phyloP scores from a whole-genome alignment of 2,329 filamentous ascomycete species.

The Aspergillus sojae region DNA sequence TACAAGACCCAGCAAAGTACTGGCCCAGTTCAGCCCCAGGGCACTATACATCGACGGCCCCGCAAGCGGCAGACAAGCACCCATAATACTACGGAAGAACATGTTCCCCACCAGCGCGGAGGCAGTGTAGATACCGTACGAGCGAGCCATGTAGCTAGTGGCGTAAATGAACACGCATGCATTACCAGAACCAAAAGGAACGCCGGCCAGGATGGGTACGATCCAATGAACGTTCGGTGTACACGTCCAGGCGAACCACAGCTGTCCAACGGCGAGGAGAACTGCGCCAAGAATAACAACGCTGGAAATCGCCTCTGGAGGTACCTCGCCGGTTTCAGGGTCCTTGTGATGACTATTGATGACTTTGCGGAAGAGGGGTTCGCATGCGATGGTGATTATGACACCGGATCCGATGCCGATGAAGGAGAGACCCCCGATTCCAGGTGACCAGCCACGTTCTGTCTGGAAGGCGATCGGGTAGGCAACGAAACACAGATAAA shows the following conservation, averaged over 20 bases:
- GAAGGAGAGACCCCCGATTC: conserved; percentile 74
- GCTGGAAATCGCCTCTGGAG: conserved; percentile 76
- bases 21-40: conserved; percentile 74
- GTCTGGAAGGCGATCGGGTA: conserved; percentile 80
- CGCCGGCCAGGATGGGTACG: conserved; percentile 71
- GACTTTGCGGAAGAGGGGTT: conserved; percentile 70
- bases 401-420: conserved; percentile 64
- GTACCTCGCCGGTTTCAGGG: conserved; percentile 68
- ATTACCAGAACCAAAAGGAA: conserved; percentile 79
- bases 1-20: conserved; percentile 70
- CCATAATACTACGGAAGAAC: conserved; percentile 68
- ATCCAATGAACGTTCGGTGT: conserved; percentile 78
- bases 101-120: conserved; percentile 76
- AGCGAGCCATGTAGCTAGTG: conserved; percentile 73
- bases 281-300: conserved; percentile 77
- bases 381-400: conserved; percentile 51
- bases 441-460: conserved; percentile 71
- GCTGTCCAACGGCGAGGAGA: conserved; percentile 71
- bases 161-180: conserved; percentile 77
- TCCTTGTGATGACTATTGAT: conserved; percentile 76
- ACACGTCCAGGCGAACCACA: conserved; percentile 84
- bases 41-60: conserved; percentile 69
- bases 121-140: conserved; percentile 77
- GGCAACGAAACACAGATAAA: conserved; percentile 85
- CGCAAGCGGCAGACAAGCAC: conserved; percentile 71